These are phyloP conservation scores for Ormosia semicastrata DNA, from an alignment of 306 rosid genomes.

Conservation along the genomic window DNA sequence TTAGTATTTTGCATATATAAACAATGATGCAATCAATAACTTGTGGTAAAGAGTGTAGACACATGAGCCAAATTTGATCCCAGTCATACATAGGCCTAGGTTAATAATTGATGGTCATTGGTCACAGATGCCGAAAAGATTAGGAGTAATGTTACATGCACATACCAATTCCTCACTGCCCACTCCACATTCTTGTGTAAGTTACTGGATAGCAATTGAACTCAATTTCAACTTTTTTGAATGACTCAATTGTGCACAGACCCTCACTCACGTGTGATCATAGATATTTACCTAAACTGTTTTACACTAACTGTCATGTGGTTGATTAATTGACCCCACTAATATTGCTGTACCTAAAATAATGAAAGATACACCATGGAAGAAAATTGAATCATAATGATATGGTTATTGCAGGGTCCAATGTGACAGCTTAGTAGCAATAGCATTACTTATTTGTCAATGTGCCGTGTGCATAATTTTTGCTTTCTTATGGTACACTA, in stretches of 20 bases:
- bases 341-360: neutral
- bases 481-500: neutral
- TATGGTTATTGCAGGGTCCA: neutral
- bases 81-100: slow-evolving; percentile 22
- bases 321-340: neutral
- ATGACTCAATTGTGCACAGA: neutral
- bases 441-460: neutral
- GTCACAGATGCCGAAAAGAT: neutral
- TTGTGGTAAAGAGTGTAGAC: slow-evolving; percentile 12
- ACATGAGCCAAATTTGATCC: slow-evolving; percentile 21
- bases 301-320: neutral
- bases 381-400: neutral
- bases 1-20: neutral
- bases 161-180: neutral
- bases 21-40: neutral
- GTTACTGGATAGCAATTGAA: neutral
- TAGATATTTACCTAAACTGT: neutral
- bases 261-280: neutral
- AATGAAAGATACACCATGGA: neutral
- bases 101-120: slow-evolving; percentile 1
- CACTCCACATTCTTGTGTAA: neutral
- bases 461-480: neutral
- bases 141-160: neutral
- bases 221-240: neutral
- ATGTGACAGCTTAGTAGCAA: neutral